Percentiles rank a stretch among this genome's conserved stretches.
phyloP scores from a whole-genome alignment of 495 filamentous ascomycete genomes.

The Xylaria telfairii region DNA sequence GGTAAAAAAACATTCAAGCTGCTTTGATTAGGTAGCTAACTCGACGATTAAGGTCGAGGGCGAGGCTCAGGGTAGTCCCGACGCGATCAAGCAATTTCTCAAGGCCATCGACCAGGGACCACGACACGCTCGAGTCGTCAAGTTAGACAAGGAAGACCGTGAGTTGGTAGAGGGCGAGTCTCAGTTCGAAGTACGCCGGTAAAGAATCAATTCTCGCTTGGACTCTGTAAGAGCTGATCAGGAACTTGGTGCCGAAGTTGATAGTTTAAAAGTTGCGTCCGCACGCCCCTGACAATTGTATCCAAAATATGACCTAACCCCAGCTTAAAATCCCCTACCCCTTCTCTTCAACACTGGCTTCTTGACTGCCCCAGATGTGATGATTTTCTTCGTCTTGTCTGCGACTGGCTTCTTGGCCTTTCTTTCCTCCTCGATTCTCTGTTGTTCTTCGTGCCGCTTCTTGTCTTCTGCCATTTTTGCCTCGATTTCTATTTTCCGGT shows the following conservation, averaged over 20 bases:
- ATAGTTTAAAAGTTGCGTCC: slow-evolving; percentile 2
- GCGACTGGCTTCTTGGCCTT: slow-evolving; percentile 54
- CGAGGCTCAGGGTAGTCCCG: slow-evolving; percentile 79
- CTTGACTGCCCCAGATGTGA: slow-evolving; percentile 62
- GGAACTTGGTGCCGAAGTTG: neutral
- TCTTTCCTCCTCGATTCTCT: slow-evolving; percentile 53
- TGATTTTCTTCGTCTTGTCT: slow-evolving; percentile 58
- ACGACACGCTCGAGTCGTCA: slow-evolving; percentile 67
- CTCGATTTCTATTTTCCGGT: slow-evolving; percentile 94
- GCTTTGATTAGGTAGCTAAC: neutral
- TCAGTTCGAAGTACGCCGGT: slow-evolving; percentile 63
- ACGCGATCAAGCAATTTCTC: slow-evolving; percentile 69
- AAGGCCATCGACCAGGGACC: slow-evolving; percentile 81
- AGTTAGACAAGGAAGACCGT: slow-evolving; percentile 71
- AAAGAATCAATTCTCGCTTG: slow-evolving; percentile 9
- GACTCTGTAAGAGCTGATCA: neutral
- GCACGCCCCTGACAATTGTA: slow-evolving; percentile 5
- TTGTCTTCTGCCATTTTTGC: slow-evolving; percentile 90
- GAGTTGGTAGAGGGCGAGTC: slow-evolving; percentile 66
- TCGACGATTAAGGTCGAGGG: slow-evolving; percentile 72
- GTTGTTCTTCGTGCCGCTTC: slow-evolving; percentile 68
- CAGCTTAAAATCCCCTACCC: slow-evolving; percentile 57
- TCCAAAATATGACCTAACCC: slow-evolving; percentile 10
- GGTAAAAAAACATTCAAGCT: neutral
- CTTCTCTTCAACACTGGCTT: slow-evolving; percentile 65